Conservation (phyloP, 1,139 yeast species). For the Suhomyces bokatorum region DNA sequence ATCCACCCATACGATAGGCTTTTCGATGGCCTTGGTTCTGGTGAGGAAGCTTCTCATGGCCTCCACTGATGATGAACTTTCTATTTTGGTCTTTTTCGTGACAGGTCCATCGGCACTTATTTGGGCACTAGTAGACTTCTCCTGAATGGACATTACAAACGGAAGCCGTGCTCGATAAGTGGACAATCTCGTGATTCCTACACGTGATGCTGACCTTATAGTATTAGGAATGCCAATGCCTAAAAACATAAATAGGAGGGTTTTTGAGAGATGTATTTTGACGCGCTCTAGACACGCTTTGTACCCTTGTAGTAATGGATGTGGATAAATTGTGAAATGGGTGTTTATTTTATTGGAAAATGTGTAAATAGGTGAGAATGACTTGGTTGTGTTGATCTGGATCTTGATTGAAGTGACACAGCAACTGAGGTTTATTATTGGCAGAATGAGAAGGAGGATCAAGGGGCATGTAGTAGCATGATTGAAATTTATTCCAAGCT, state of each 20-base stretch:
- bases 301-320: too few relatives aligned
- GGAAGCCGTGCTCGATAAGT: background rate
- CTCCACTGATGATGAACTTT: constrained; percentile 1
- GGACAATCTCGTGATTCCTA: background rate
- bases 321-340: too few relatives aligned
- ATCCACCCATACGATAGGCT: constrained; percentile 76
- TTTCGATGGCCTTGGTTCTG: constrained; percentile 6
- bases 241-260: background rate
- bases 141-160: constrained; percentile 1
- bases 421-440: too few relatives aligned
- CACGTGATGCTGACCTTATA: background rate
- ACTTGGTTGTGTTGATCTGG: too few relatives aligned
- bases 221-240: background rate
- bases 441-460: too few relatives aligned
- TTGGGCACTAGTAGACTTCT: background rate
- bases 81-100: constrained; percentile 5
- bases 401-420: too few relatives aligned
- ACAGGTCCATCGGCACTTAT: constrained; percentile 1
- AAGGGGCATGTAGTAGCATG: too few relatives aligned
- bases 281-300: background rate
- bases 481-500: too few relatives aligned
- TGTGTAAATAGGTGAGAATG: too few relatives aligned
- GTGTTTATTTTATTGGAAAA: too few relatives aligned
- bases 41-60: constrained; percentile 8
- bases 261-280: background rate